phyloP scores from a whole-genome alignment of 83 land plant genomes.

The Isoetes engelmannii region DNA sequence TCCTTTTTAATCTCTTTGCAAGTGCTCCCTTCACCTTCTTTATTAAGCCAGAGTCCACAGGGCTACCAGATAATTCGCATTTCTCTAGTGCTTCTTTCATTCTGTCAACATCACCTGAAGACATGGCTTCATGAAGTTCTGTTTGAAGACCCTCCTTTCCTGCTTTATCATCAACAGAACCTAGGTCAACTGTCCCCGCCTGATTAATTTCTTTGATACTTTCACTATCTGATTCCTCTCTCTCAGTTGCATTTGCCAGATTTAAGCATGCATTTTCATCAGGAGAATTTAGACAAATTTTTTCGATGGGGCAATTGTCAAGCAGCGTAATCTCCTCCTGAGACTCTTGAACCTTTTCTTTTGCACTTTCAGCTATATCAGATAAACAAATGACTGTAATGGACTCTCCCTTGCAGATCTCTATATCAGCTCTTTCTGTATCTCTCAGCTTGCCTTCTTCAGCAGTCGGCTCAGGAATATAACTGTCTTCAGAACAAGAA shows the following conservation, averaged over 20 bases:
- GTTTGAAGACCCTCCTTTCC: background rate
- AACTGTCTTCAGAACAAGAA: background rate
- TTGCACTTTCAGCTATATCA: background rate
- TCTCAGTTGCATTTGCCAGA: no score
- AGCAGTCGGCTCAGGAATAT: background rate
- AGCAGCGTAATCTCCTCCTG: background rate
- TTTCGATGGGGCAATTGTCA: background rate
- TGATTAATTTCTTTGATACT: conserved; percentile 2
- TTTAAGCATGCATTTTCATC: no score
- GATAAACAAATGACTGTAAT: background rate
- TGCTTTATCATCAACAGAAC: background rate
- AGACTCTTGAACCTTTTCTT: background rate
- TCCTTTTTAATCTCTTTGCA: conserved; percentile 22
- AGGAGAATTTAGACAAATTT: no score
- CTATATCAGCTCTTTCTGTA: background rate
- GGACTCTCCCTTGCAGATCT: background rate
- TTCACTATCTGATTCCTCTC: background rate
- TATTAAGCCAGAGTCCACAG: conserved; percentile 8
- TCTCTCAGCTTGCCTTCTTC: background rate
- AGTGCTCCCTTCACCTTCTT: conserved; percentile 29
- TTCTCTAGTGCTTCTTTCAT: conserved; percentile 14
- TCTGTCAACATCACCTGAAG: conserved; percentile 23
- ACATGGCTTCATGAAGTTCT: conserved; percentile 21
- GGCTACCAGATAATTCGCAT: background rate
- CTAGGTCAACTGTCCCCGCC: background rate